Conservation (phyloP, 164 flowering plant species). For the Stephania cephalantha region DNA sequence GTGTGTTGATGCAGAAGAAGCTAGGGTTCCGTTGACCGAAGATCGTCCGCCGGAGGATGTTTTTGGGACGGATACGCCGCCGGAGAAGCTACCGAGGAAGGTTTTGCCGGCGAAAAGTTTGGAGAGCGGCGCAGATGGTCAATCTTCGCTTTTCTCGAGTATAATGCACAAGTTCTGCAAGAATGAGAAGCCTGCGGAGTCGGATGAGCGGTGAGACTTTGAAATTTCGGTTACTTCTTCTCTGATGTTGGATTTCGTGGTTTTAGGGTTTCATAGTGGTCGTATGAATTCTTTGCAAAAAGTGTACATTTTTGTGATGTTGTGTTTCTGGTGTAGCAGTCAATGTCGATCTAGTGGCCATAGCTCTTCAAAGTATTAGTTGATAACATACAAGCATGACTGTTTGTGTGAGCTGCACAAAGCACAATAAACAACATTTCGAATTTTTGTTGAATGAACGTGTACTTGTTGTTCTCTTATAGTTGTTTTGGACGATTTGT, state of each 20-base stretch:
- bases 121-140: constrained; percentile 10
- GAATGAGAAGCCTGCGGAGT: constrained; percentile 25
- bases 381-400: not conserved
- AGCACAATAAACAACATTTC: not conserved
- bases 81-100: constrained; percentile 74
- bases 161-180: constrained; percentile 73
- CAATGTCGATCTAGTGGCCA: not conserved
- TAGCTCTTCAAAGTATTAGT: not conserved
- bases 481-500: constrained; percentile 5
- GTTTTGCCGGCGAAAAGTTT: constrained; percentile 24
- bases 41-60: constrained; percentile 27
- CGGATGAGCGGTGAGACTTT: constrained; percentile 23
- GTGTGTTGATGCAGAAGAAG: constrained; percentile 1
- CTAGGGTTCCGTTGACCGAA: constrained; percentile 3
- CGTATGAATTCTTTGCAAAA: too few species aligned
- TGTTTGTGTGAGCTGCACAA: too few species aligned
- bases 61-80: constrained; percentile 82
- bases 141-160: constrained; percentile 47
- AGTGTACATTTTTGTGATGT: too few species aligned
- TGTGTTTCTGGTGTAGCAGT: not conserved
- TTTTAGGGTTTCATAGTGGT: not conserved
- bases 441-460: not conserved
- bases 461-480: not conserved
- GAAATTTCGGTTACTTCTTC: not conserved
- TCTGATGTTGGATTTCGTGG: not conserved